Evolutionary conservation across 1,284 basidiomycete genomes (phyloP).

Genomic region (Rhodotorula sp.): DNA sequence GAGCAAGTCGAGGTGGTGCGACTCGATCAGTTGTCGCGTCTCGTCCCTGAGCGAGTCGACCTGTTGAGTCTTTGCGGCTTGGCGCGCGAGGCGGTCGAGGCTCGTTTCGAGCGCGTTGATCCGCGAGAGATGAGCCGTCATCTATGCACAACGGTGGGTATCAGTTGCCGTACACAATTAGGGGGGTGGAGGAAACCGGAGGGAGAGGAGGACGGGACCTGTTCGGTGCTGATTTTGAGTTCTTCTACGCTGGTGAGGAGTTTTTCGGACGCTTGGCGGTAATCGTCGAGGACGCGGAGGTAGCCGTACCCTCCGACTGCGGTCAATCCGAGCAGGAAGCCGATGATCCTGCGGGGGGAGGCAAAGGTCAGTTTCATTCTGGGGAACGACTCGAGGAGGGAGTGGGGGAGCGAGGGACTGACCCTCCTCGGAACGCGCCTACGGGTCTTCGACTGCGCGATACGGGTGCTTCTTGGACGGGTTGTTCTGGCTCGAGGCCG

Average conservation of each 20-base stretch:
- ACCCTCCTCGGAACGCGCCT: constrained; percentile 35
- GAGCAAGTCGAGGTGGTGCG: constrained; percentile 25
- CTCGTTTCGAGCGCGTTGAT: constrained; percentile 17
- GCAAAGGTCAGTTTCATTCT: not conserved
- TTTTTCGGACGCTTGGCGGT: constrained; percentile 7
- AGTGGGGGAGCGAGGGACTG: not conserved
- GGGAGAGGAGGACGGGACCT: not conserved
- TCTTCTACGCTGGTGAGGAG: constrained; percentile 23
- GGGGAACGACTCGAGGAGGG: not conserved
- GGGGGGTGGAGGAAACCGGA: not conserved
- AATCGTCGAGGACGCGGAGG: constrained; percentile 26
- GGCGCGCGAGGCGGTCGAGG: not conserved
- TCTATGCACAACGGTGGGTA: not conserved
- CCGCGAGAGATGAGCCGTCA: constrained; percentile 22
- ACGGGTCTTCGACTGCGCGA: constrained; percentile 17
- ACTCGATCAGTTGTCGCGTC: constrained; percentile 25
- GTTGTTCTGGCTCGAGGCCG: constrained; percentile 5
- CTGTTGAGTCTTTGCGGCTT: not conserved
- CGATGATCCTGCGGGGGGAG: constrained; percentile 5
- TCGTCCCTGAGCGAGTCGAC: constrained; percentile 21
- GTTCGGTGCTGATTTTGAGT: constrained; percentile 15
- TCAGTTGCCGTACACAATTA: not conserved
- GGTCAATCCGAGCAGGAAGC: constrained; percentile 18
- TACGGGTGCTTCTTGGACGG: constrained; percentile 1
- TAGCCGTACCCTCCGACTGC: constrained; percentile 28